Percentiles rank a stretch among this genome's conserved stretches.
Conservation (phyloP, 2,329 filamentous ascomycete genomes). For the Diaporthe amygdali region DNA sequence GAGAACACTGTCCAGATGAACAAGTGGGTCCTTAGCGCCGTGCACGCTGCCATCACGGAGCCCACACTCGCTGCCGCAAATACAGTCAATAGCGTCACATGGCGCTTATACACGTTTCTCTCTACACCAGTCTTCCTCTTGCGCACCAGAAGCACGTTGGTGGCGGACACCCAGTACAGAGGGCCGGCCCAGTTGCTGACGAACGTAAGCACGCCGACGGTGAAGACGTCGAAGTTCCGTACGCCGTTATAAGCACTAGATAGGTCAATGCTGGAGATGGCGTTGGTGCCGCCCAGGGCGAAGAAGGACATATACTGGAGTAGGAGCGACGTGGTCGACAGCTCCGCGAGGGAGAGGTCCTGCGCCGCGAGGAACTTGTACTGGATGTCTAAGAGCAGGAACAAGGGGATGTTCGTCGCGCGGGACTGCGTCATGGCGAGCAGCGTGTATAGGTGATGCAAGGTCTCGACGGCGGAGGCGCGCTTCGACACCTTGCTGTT, state of each 20-base stretch:
- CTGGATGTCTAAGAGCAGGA: slow-evolving; percentile 73
- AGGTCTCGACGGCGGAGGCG: slow-evolving; percentile 42
- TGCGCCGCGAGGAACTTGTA: slow-evolving; percentile 54
- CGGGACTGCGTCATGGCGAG: slow-evolving; percentile 88
- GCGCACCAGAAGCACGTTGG: slow-evolving; percentile 62
- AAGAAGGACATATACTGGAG: slow-evolving; percentile 88
- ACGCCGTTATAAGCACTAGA: slow-evolving; percentile 96
- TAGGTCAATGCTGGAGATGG: slow-evolving; percentile 93
- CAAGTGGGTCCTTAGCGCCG: slow-evolving; percentile 80
- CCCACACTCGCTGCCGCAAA: slow-evolving; percentile 70
- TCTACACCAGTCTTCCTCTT: slow-evolving; percentile 32
- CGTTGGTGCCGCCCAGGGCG: slow-evolving; percentile 87
- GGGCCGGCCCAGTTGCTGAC: slow-evolving; percentile 90
- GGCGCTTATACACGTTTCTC: slow-evolving; percentile 45
- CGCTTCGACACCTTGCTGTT: slow-evolving; percentile 32
- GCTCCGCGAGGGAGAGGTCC: slow-evolving; percentile 58
- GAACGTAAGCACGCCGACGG: slow-evolving; percentile 85
- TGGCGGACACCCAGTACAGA: slow-evolving; percentile 82
- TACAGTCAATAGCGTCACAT: slow-evolving; percentile 70
- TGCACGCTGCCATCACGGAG: slow-evolving; percentile 89
- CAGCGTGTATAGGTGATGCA: slow-evolving; percentile 76
- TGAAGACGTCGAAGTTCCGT: slow-evolving; percentile 76
- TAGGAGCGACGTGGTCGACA: slow-evolving; percentile 74
- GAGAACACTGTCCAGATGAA: slow-evolving; percentile 99
- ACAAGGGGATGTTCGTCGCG: slow-evolving; percentile 83